Evolutionary conservation across 495 filamentous ascomycete genomes (phyloP), one percentile per base, ranked within the genome.

Genomic region (Durotheca rogersii): DNA sequence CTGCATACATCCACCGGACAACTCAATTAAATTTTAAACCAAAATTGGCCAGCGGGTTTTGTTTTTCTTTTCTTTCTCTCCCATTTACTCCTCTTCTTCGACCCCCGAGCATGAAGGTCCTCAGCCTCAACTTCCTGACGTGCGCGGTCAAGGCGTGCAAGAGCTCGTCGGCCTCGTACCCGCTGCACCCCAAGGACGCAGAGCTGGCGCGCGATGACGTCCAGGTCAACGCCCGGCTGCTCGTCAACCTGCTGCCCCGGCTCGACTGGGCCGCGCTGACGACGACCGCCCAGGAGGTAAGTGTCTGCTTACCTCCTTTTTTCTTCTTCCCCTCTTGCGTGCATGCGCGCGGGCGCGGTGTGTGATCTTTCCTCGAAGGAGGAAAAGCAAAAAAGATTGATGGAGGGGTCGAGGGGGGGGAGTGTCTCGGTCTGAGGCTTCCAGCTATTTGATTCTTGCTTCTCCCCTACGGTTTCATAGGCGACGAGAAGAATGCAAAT

Each of bases 71-170:
- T n/a, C n/a, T n/a, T n/a, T n/a, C n/a, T n/a, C n/a, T n/a, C n/a
- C n/a, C n/a, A n/a, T n/a, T n/a, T n/a, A n/a, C n/a, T n/a, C n/a
- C n/a, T n/a, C n/a, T n/a, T n/a, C 29, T 29, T 39, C 20, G 40
- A 53, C 19, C 16, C 41, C 21, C 29, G 48, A 36, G 16, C 37
- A 96, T 99, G 93, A 99, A 97, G 70, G 73, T 99, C 51, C 81
- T 99, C 35, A 97, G 91, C 37, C 86, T 92, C 58, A 97, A 97
- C 71, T 99, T 97, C 69, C 78, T 99, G 60, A 91, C 89, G 50
- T 99, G 93, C 78, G 91, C 93, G 15, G 85, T 95, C 59, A 95
- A 95, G 71, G 70, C 86, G 27, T 99, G 93, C 84, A 95, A 95
- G 70, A 73, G 83, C 44, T 80, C 81, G 6, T 67, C 83, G 7